A percentile compares a stretch with the other conserved stretches of the same genome.
Conservation (phyloP, 371 early-diverging fungal genomes). For the Mortierella sp. region DNA sequence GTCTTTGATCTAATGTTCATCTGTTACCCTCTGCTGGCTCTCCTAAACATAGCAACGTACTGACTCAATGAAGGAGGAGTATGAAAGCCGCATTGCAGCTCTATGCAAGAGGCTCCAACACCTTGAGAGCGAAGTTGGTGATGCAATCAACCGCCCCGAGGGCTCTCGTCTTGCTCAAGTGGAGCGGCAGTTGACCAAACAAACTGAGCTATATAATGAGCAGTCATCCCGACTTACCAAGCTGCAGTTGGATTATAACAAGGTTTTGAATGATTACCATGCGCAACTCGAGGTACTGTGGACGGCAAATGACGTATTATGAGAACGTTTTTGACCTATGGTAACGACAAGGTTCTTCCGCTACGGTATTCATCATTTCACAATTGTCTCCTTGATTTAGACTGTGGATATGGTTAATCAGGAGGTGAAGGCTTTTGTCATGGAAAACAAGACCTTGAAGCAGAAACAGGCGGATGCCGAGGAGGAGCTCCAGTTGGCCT, state of each 20-base stretch:
- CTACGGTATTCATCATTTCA: too few species aligned
- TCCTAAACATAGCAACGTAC: background rate
- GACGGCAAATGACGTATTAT: too few species aligned
- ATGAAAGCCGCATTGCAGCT: conserved; percentile 67
- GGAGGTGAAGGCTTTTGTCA: conserved; percentile 78
- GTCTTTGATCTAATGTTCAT: background rate
- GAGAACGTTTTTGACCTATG: too few species aligned
- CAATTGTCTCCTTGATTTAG: too few species aligned
- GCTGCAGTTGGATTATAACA: conserved; percentile 63
- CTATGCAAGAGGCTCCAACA: conserved; percentile 60
- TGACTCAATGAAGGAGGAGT: conserved; percentile 62
- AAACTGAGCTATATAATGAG: conserved; percentile 40
- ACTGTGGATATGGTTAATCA: conserved; percentile 79
- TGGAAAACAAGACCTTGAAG: conserved; percentile 75
- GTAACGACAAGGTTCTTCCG: too few species aligned
- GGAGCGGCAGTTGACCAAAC: conserved; percentile 48
- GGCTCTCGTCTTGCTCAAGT: conserved; percentile 47
- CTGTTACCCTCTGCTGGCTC: background rate
- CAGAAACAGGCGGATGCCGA: conserved; percentile 53
- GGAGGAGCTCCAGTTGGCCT: conserved; percentile 49
- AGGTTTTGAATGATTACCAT: conserved; percentile 67
- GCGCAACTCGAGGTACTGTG: conserved; percentile 80
- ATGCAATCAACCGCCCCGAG: conserved; percentile 40
- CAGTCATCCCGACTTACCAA: conserved; percentile 31
- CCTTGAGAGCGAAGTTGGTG: conserved; percentile 49